Base-by-base conservation (phyloP, 257 asterid genomes). In the Primulina tabacum region DNA sequence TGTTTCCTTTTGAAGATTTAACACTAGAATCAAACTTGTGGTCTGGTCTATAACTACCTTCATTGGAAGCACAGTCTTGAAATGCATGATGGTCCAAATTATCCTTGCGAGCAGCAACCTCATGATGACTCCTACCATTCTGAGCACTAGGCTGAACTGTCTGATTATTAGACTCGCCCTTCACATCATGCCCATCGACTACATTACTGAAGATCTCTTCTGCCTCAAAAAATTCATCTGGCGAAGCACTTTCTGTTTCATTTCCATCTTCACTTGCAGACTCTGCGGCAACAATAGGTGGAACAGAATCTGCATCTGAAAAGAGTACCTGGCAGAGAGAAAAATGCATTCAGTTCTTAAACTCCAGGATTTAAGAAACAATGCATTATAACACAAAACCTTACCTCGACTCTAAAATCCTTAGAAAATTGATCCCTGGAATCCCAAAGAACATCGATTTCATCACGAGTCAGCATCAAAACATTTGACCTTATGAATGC, bases 161-260 rank as follows among this genome's bases (percentile, higher is more conserved):
- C 75, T 55, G 84, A 76, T 80, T 75, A 79, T 82, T 85, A 69
- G 74, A 71, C 56, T 86, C 97, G 67, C 71, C 83, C 84, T 87
- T 90, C 72, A 82, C 87, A 62, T 88, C 97, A 20, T 76, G 89
- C 58, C 79, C 89, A 76, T 94, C 96, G 67, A 75, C 75, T 16
- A 43, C 82, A 77, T 73, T 89, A 75, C 89, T 83, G 86, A 94
- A 94, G 59, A 94, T 94, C 90, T 94, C 98, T 81, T 89, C 99
- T 58, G 91, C 99, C 89, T 94, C 98, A 62, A 82, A 94, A 75
- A 88, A 94, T 80, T 94, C 98, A 66, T 94, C 99, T 5, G 90
- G 88, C 60, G 90, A 76, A 65, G 92, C 90, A 70, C 75, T 76
- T 69, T 85, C 98, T 71, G 81, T 64, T 80, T 88, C 97, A 70